These are phyloP conservation scores for Nicotiana rustica DNA, from an alignment of 305 asterid genomes.

Conservation along the genomic window DNA sequence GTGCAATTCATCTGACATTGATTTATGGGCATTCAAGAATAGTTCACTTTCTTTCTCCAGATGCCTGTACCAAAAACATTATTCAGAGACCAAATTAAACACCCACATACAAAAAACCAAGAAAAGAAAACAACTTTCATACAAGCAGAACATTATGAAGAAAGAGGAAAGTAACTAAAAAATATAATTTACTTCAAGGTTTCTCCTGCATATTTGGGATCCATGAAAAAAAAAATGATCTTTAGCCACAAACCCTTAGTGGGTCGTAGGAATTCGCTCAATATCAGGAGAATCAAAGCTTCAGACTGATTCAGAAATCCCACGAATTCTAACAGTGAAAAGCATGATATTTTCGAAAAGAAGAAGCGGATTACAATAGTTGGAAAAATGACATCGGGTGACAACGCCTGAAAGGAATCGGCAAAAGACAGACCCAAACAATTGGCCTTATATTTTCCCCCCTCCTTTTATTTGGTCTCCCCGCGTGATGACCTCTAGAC, in stretches of 20 bases:
- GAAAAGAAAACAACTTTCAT: background rate
- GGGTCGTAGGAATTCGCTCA: background rate
- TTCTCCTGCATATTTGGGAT: slow-evolving; percentile 36
- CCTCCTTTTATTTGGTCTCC: too few species aligned
- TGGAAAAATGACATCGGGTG: too few species aligned
- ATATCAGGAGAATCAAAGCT: too few species aligned
- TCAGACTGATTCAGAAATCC: too few species aligned
- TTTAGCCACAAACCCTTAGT: background rate
- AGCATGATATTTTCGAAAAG: too few species aligned
- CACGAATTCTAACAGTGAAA: too few species aligned
- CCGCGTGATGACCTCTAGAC: too few species aligned
- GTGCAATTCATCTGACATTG: slow-evolving; percentile 79
- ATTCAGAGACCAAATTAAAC: slow-evolving; percentile 5
- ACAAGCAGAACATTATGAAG: background rate
- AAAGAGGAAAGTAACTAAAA: background rate
- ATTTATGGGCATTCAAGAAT: slow-evolving; percentile 63
- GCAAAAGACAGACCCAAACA: too few species aligned
- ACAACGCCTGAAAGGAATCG: too few species aligned
- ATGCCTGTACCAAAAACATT: slow-evolving; percentile 54
- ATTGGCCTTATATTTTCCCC: too few species aligned
- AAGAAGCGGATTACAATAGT: too few species aligned
- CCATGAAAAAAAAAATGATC: background rate
- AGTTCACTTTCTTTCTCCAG: slow-evolving; percentile 78
- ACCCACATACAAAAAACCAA: background rate
- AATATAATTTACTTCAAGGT: slow-evolving; percentile 12